Conservation (phyloP, 2,329 filamentous ascomycete species). For the Talaromyces sp. region DNA sequence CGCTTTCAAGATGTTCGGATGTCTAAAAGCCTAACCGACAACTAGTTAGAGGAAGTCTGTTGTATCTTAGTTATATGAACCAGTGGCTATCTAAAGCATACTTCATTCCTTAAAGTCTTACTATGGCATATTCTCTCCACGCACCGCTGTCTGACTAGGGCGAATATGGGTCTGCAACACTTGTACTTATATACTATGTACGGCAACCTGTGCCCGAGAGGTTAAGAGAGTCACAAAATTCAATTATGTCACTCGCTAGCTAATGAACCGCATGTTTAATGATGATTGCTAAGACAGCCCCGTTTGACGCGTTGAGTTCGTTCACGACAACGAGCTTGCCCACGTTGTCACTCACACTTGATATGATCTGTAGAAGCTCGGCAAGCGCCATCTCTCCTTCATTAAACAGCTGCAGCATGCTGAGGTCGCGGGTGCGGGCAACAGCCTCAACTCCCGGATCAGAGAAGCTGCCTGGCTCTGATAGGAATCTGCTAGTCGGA, state of each 20-base stretch:
- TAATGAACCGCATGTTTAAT: background rate
- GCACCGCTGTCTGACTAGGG: background rate
- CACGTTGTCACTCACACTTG: background rate
- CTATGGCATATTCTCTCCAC: background rate
- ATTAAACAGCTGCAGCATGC: conserved; percentile 1
- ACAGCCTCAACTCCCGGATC: background rate
- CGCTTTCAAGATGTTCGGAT: background rate
- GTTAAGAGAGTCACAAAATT: background rate
- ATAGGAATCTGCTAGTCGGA: background rate
- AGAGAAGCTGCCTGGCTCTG: background rate
- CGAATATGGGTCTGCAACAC: background rate
- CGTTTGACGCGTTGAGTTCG: background rate
- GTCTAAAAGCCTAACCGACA: background rate
- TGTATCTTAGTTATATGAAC: too few relatives aligned
- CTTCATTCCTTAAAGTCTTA: too few relatives aligned
- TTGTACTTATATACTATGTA: background rate
- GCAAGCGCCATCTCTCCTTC: conserved; percentile 7
- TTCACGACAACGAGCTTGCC: background rate
- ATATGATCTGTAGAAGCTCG: background rate
- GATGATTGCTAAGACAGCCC: background rate
- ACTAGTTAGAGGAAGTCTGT: too few relatives aligned
- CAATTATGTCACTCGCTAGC: background rate
- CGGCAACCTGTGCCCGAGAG: background rate
- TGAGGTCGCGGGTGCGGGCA: conserved; percentile 3
- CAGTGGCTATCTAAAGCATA: too few relatives aligned